Evolutionary conservation across 129 eudicot species (phyloP).

Genomic region (Helianthus annuus): DNA sequence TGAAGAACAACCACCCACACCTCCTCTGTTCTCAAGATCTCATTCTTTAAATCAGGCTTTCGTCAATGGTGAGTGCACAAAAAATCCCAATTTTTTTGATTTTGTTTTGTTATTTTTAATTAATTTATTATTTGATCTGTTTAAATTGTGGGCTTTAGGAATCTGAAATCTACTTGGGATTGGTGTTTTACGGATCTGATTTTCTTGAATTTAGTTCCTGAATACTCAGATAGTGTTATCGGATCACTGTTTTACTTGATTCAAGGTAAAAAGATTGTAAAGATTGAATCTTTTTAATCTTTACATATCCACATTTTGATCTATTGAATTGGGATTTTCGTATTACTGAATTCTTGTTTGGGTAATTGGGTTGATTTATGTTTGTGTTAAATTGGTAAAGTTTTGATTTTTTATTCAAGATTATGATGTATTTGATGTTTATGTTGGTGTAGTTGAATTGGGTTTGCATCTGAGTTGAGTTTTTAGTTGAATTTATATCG

Average conservation of each 20-base stretch:
- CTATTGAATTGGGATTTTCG: background rate
- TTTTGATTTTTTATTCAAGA: too few relatives aligned
- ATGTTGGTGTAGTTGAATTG: slow-evolving; percentile 1
- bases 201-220: slow-evolving; percentile 1
- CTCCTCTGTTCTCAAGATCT: background rate
- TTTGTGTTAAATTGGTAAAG: too few relatives aligned
- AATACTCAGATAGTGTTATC: background rate
- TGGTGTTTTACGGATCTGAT: background rate
- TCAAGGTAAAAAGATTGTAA: too few relatives aligned
- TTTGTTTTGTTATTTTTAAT: background rate
- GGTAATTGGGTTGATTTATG: too few relatives aligned
- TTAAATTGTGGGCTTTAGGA: too few relatives aligned
- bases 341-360: too few relatives aligned
- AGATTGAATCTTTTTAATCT: too few relatives aligned
- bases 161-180: too few relatives aligned
- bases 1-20: background rate
- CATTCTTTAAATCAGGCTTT: background rate
- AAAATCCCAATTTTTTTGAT: background rate
- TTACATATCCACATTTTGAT: background rate
- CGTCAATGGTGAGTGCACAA: too few relatives aligned
- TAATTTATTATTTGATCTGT: background rate
- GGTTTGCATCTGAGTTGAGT: background rate
- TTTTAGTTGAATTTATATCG: too few relatives aligned
- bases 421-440: background rate
- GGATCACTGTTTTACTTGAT: too few relatives aligned